Base-by-base conservation (phyloP, 805 yeast genomes). In the Candida manassasensis region DNA sequence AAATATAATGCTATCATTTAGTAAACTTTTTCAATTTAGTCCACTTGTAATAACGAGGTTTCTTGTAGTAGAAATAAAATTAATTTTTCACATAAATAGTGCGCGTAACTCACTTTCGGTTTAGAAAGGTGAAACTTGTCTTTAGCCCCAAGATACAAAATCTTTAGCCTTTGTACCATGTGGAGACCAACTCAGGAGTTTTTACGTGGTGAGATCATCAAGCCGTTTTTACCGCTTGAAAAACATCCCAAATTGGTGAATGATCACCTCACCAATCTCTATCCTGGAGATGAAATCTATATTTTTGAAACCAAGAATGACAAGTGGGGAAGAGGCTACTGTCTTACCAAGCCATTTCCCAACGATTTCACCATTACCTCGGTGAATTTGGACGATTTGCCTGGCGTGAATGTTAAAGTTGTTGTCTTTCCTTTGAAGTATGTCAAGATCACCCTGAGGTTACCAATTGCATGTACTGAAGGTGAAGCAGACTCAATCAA, bases 261-360 rank as follows among this genome's bases (percentile, higher is more conserved):
- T 39, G 58, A 52, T 2, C 52, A 65, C 41, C 71, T 68, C 56
- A 64, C 63, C 40, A 75, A 81, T 52, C 55, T 81, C 30, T 81
- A 76, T 49, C 80, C 81, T 14, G 95, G 95, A 22, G 94, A 85
- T 56, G 85, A 81, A 43, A 77, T 83, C 21, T 84, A 73, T 53
- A 63, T 84, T 13, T 83, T 85, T 51, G 95, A 86, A 52, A 62
- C 71, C 32, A 66, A 73, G 55, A 56, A 61, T 27, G 67, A 68
- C 14, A 71, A 71, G 42, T 87, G 95, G 95, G 86, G 79, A 16
- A 69, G 95, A 47, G 95, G 88, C 9, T 86, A 87, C 55, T 68
- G 76, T 3, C 61, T 82, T 22, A 63, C 81, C 25, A 72, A 78
- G 39, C 89, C 94, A 5, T 61, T 78, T 36, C 90, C 90, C 1